These are phyloP conservation scores for Cercospora sp. DNA, from an alignment of 2,329 filamentous ascomycete species.

Conservation along the genomic window DNA sequence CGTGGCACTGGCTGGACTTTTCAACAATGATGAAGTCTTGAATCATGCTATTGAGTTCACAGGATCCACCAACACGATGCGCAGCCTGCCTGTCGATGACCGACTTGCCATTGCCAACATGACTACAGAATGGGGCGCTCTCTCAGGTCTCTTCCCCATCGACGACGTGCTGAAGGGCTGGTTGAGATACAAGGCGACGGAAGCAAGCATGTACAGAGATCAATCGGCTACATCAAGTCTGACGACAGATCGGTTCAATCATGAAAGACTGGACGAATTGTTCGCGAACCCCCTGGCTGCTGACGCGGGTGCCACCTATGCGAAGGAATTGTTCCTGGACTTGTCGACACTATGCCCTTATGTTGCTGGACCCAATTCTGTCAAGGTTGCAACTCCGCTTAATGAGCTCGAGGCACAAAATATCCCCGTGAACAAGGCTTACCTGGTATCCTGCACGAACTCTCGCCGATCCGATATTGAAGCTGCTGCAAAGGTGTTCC, in stretches of 20 bases:
- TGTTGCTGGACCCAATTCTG: conserved; percentile 84
- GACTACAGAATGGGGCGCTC: conserved; percentile 78
- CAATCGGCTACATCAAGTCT: conserved; percentile 50
- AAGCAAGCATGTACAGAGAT: conserved; percentile 60
- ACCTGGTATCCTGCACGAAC: conserved; percentile 90
- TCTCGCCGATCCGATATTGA: conserved; percentile 76
- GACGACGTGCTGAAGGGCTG: conserved; percentile 70
- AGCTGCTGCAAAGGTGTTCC: conserved; percentile 81
- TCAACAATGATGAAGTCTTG: conserved; percentile 82
- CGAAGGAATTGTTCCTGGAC: conserved; percentile 79
- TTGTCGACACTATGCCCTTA: conserved; percentile 81
- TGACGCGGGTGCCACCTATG: conserved; percentile 76
- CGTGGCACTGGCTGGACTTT: conserved; percentile 79
- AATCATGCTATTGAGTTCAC: conserved; percentile 91
- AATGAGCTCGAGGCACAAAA: conserved; percentile 68
- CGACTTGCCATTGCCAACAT: conserved; percentile 77
- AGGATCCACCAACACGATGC: conserved; percentile 74
- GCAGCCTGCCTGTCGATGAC: conserved; percentile 69
- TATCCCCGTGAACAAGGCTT: conserved; percentile 80
- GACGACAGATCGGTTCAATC: conserved; percentile 64
- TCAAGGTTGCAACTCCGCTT: conserved; percentile 81
- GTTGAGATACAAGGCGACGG: conserved; percentile 75
- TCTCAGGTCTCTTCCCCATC: conserved; percentile 77
- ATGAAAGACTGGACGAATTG: conserved; percentile 71
- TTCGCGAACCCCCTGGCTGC: conserved; percentile 66